Percentiles rank a stretch among this genome's conserved stretches.
These are phyloP conservation scores for Coccomyxa sp. DNA, from an alignment of 139 green algal species.

Conservation along the genomic window DNA sequence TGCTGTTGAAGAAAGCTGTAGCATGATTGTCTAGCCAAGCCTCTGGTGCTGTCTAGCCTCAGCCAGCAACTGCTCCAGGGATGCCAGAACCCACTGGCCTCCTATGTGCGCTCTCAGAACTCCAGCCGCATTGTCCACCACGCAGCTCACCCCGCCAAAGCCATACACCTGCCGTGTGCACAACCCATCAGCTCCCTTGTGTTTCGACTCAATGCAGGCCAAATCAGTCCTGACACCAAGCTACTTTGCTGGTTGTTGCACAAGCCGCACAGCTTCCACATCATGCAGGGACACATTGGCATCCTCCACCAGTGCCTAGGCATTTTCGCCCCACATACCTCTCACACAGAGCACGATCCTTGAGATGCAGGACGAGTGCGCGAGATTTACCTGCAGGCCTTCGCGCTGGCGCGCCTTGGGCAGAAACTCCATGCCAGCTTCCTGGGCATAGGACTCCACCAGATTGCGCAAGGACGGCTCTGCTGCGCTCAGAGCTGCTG, in stretches of 20 bases:
- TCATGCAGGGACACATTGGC: background rate
- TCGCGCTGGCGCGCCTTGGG: conserved; percentile 80
- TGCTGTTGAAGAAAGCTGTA: too few relatives aligned
- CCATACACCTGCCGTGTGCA: conserved; percentile 65
- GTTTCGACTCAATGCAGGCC: background rate
- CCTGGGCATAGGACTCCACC: conserved; percentile 73
- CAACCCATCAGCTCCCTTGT: background rate
- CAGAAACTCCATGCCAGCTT: conserved; percentile 84
- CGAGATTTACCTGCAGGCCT: conserved; percentile 65
- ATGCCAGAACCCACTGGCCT: conserved; percentile 72
- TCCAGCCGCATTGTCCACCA: conserved; percentile 69
- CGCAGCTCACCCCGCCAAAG: conserved; percentile 84
- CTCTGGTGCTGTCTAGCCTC: conserved; percentile 11
- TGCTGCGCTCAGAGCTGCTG: background rate
- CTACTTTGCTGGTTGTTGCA: background rate
- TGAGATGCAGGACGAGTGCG: background rate
- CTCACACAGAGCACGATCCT: background rate
- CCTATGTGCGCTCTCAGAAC: conserved; percentile 67
- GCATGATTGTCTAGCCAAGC: too few relatives aligned
- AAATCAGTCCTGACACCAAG: background rate
- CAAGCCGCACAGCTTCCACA: background rate
- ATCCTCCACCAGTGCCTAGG: background rate
- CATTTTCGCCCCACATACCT: too few relatives aligned
- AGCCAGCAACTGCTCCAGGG: conserved; percentile 67
- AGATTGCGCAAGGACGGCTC: conserved; percentile 71